These are phyloP conservation scores for Penicillium digitatum DNA, from an alignment of 2,329 filamentous ascomycete species.

Conservation along the genomic window DNA sequence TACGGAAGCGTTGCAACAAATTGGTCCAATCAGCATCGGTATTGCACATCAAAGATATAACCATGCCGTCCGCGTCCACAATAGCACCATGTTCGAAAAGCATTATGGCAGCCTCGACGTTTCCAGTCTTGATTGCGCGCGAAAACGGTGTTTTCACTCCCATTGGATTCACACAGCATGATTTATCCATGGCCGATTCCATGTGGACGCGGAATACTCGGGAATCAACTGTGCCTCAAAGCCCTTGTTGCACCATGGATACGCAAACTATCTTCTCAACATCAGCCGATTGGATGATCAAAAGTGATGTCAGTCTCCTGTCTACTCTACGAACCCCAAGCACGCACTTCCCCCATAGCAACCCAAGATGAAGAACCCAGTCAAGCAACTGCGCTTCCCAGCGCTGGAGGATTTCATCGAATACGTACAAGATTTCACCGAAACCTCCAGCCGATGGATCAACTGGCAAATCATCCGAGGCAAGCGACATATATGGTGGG, in stretches of 20 bases:
- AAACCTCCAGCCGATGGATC: neutral
- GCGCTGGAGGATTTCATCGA: neutral
- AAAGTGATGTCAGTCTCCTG: conserved; percentile 8
- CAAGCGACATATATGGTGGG: conserved; percentile 5
- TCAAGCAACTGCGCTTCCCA: neutral
- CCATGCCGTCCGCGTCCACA: too few relatives aligned
- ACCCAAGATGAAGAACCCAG: neutral
- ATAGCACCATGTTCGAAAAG: too few relatives aligned
- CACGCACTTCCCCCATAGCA: neutral
- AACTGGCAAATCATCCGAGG: conserved; percentile 2
- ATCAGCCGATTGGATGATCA: conserved; percentile 2
- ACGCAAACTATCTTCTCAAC: neutral
- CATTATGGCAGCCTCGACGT: too few relatives aligned
- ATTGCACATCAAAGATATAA: too few relatives aligned
- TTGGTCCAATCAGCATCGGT: too few relatives aligned
- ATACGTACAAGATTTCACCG: neutral
- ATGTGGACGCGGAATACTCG: too few relatives aligned
- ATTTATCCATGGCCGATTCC: too few relatives aligned
- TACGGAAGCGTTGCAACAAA: too few relatives aligned
- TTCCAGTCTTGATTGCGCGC: too few relatives aligned
- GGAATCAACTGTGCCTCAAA: neutral
- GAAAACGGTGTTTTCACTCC: too few relatives aligned
- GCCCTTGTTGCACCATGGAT: neutral
- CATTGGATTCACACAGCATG: too few relatives aligned
- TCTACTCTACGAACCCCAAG: neutral